A percentile compares a stretch with the other conserved stretches of the same genome.
These are phyloP conservation scores for Quercus bicolor DNA, from an alignment of 306 rosid genomes.

Conservation along the genomic window DNA sequence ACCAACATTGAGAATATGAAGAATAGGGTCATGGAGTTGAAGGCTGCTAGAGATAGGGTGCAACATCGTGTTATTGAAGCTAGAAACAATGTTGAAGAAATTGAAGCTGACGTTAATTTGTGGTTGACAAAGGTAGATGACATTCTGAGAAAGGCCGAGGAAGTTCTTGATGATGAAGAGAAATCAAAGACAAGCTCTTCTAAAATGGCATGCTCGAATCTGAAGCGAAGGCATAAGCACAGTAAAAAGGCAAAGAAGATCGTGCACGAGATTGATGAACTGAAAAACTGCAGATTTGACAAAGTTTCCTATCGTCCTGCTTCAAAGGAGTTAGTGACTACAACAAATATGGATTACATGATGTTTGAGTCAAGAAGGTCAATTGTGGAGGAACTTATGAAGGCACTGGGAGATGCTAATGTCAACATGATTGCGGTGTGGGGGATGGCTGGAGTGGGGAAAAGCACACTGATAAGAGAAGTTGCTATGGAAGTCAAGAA, in stretches of 20 bases:
- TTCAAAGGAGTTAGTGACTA: neutral
- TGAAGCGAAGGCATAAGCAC: neutral
- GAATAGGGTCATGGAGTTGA: neutral
- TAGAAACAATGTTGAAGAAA: neutral
- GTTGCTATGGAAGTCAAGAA: no score
- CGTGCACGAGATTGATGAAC: neutral
- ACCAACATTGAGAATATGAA: neutral
- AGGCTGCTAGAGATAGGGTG: neutral
- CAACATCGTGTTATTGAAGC: neutral
- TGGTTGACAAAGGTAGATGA: neutral
- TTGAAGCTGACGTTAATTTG: neutral
- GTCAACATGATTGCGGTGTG: slow-evolving; percentile 3
- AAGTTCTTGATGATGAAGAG: neutral
- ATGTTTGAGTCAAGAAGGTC: neutral
- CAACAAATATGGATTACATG: neutral
- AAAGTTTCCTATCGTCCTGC: neutral
- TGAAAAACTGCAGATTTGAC: neutral
- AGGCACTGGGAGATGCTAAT: neutral
- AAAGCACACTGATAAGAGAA: no score
- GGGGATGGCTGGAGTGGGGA: neutral
- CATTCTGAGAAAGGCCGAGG: neutral
- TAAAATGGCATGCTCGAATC: slow-evolving; percentile 4
- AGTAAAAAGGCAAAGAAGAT: slow-evolving; percentile 18
- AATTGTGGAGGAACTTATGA: neutral
- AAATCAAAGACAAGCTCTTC: neutral